Evolutionary conservation across 2,329 filamentous ascomycete species (phyloP).

Genomic region (Phoma sp.): DNA sequence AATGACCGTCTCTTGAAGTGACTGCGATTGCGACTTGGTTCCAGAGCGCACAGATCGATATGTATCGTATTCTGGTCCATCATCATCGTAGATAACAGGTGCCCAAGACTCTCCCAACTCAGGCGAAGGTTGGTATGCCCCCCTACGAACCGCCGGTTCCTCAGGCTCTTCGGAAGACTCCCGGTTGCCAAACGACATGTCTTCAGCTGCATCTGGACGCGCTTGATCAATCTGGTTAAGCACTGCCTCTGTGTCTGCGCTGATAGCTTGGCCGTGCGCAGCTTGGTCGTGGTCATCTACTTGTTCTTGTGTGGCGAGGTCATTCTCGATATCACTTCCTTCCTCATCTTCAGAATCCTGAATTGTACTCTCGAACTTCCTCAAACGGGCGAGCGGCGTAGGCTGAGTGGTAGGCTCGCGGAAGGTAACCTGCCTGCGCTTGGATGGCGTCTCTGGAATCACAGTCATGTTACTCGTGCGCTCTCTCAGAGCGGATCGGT

Average conservation of each 20-base stretch:
- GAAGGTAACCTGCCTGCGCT: conserved; percentile 41
- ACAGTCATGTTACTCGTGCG: conserved; percentile 18
- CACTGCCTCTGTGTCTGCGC: conserved; percentile 37
- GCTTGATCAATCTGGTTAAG: conserved; percentile 35
- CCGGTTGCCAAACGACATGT: background rate
- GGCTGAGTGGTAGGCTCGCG: conserved; percentile 19
- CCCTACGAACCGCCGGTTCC: background rate
- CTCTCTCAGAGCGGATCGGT: conserved; percentile 25
- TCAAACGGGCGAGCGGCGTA: conserved; percentile 24
- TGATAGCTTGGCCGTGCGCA: conserved; percentile 16
- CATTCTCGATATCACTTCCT: conserved; percentile 31
- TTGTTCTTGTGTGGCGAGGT: conserved; percentile 4
- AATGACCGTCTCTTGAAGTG: background rate
- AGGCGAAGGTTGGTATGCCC: conserved; percentile 19
- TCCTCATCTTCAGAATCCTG: conserved; percentile 46
- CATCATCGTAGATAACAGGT: conserved; percentile 11
- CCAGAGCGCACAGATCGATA: conserved; percentile 2
- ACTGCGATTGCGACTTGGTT: conserved; percentile 22
- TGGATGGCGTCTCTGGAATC: conserved; percentile 37
- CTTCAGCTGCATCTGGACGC: conserved; percentile 25
- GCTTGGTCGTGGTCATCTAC: background rate
- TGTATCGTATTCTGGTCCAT: conserved; percentile 6
- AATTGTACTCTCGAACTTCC: conserved; percentile 39
- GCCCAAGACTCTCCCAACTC: conserved; percentile 31
- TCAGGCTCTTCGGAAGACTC: conserved; percentile 20